phyloP scores from a whole-genome alignment of 2,329 filamentous ascomycete genomes.

The Blumeriella jaapii region DNA sequence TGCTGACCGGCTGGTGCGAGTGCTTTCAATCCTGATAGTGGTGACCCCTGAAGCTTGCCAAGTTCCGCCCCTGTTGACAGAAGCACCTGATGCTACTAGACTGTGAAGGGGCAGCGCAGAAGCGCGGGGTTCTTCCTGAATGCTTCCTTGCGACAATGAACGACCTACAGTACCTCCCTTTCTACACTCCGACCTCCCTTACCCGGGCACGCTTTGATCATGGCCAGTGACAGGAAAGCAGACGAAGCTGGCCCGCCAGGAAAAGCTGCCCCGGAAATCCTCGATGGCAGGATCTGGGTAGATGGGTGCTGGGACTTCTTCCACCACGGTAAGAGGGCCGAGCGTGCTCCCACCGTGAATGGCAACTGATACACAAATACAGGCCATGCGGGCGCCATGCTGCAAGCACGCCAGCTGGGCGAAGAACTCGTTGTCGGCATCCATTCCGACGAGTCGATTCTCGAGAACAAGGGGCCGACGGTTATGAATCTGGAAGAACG shows the following conservation, averaged over 20 bases:
- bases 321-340: slow-evolving; percentile 61
- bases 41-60: too few relatives aligned
- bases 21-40: too few relatives aligned
- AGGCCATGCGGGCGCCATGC: slow-evolving; percentile 94
- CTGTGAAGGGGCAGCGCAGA: too few relatives aligned
- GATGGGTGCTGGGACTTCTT: slow-evolving; percentile 99
- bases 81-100: too few relatives aligned
- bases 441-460: slow-evolving; percentile 89
- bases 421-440: slow-evolving; percentile 83
- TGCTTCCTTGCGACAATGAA: too few relatives aligned
- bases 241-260: slow-evolving; percentile 21
- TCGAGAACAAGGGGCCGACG: slow-evolving; percentile 94
- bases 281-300: slow-evolving; percentile 78
- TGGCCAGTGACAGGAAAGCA: too few relatives aligned
- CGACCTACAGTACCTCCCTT: too few relatives aligned
- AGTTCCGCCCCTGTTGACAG: too few relatives aligned
- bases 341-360: slow-evolving; percentile 3
- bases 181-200: not conserved
- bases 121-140: too few relatives aligned
- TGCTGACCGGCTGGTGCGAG: too few relatives aligned
- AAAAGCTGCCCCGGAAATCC: slow-evolving; percentile 24
- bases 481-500: slow-evolving; percentile 93
- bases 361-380: slow-evolving; percentile 2
- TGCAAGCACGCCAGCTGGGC: slow-evolving; percentile 87
- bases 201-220: slow-evolving; percentile 6